These are phyloP conservation scores for Fabrea salina DNA, from an alignment of 169 alveolate genomes.

Conservation along the genomic window DNA sequence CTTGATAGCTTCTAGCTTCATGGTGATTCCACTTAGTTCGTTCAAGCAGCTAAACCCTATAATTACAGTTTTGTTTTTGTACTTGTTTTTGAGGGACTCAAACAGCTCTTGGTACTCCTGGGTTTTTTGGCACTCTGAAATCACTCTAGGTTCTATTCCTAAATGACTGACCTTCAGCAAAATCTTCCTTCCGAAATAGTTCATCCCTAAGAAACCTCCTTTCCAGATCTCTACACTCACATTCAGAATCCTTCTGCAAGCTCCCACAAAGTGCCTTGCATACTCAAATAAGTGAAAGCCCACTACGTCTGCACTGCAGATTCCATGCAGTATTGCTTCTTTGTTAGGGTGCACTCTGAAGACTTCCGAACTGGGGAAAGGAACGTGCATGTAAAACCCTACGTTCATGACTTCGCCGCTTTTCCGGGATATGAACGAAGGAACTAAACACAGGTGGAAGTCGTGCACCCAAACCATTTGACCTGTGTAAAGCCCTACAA, in stretches of 20 bases:
- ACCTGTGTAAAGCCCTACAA: slow-evolving; percentile 36
- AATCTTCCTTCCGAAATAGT: slow-evolving; percentile 80
- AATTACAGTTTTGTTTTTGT: background rate
- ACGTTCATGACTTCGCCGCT: slow-evolving; percentile 70
- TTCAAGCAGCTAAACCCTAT: slow-evolving; percentile 15
- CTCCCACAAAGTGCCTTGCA: slow-evolving; percentile 82
- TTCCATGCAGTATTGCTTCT: slow-evolving; percentile 86
- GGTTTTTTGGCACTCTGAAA: background rate
- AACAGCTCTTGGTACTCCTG: background rate
- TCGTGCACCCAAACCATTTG: slow-evolving; percentile 90
- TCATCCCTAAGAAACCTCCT: slow-evolving; percentile 84
- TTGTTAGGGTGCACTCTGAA: slow-evolving; percentile 86
- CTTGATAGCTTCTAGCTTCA: slow-evolving; percentile 29
- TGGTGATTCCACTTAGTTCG: slow-evolving; percentile 8
- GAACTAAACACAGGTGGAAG: slow-evolving; percentile 83
- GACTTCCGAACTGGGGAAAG: slow-evolving; percentile 92
- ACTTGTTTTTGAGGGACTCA: background rate
- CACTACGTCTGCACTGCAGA: slow-evolving; percentile 89
- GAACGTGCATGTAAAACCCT: slow-evolving; percentile 91
- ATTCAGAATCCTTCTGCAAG: slow-evolving; percentile 89
- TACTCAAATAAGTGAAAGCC: slow-evolving; percentile 94
- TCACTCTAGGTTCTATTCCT: slow-evolving; percentile 2
- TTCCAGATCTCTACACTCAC: slow-evolving; percentile 78
- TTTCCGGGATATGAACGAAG: slow-evolving; percentile 69
- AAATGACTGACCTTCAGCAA: slow-evolving; percentile 33